Evolutionary conservation across 2,329 filamentous ascomycete genomes (phyloP), one percentile per base, ranked within the genome.

Genomic region (Sporothrix mexicana): DNA sequence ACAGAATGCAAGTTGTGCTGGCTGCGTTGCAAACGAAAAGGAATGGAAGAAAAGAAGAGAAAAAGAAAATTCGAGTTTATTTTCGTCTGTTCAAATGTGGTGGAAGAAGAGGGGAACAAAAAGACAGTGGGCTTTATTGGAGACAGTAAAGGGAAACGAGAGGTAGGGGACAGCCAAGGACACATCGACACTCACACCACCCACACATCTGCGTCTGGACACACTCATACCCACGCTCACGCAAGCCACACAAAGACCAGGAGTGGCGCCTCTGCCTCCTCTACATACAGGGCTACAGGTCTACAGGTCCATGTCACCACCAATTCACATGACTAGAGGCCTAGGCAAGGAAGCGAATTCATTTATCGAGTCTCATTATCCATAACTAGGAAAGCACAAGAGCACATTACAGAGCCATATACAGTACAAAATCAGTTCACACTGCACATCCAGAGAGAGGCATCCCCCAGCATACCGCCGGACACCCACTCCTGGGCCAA

Each of bases 401-500:
- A 23, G n/a, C 41, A 47, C 61, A 47, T 20, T 12, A 41, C 13
- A 25, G 25, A 66, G 41, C 43, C 61, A 43, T 17, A 47, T 66
- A 66, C 61, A 47, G 41, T 47, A 66, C 61, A 66, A 66, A 62
- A n/a, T 30, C 47, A 55, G 17, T 23, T 7, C 30, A 69, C 49
- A 55, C 49, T 51, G 8, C 36, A 10, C 67, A 13, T 12, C 30
- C 55, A 47, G 68, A 36, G 23, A 53, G 57, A 51, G 71, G 53
- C n/a, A 43, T 25, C 7, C 20, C 30, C 23, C 64, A 41, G 61
- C 36, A 57, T 17, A 41, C 20, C 47, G n/a, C 41, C 61, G 20
- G 66, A 9, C 64, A 41, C 25, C 30, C 36, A 36, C 8, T 47
- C 68, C 25, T 9, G 68, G 25, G 45, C 73, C 71, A 74, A 73